phyloP scores from a whole-genome alignment of 2,329 filamentous ascomycete genomes.

The Cytospora piceae region DNA sequence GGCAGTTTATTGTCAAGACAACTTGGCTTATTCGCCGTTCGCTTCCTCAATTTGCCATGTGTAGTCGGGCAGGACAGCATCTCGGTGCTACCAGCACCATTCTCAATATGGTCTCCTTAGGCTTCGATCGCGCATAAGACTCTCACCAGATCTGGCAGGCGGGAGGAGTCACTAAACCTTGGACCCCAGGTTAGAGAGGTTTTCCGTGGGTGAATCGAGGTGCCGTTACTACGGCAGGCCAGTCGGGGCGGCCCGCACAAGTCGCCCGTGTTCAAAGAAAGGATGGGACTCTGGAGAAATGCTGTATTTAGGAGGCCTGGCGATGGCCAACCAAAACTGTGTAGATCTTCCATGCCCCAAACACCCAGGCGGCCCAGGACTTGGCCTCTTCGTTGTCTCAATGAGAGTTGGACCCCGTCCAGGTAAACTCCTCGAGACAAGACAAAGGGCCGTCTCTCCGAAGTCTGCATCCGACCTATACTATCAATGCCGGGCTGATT shows the following conservation, averaged over 20 bases:
- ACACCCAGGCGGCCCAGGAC: background rate
- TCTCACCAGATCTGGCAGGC: constrained; percentile 29
- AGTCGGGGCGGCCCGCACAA: constrained; percentile 23
- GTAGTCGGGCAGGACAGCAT: constrained; percentile 25
- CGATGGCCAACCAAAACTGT: background rate
- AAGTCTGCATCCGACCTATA: background rate
- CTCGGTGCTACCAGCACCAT: constrained; percentile 28
- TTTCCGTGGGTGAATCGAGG: constrained; percentile 1
- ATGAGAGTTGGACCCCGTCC: background rate
- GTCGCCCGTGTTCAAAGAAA: background rate
- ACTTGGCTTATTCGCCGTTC: constrained; percentile 16
- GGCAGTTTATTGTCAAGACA: constrained; percentile 11
- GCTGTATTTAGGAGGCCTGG: constrained; percentile 5
- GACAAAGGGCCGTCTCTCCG: constrained; percentile 2
- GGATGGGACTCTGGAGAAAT: background rate
- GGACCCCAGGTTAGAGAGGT: background rate
- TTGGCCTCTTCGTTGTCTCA: background rate
- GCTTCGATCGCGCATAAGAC: constrained; percentile 29
- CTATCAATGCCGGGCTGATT: constrained; percentile 8
- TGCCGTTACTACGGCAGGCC: constrained; percentile 10
- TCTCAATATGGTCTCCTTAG: constrained; percentile 26
- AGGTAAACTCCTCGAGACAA: background rate
- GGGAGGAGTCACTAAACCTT: constrained; percentile 3
- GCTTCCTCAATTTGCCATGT: constrained; percentile 11
- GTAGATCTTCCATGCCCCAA: background rate